Percentiles rank a stretch among this genome's conserved stretches.
These are phyloP conservation scores for Nicotiana attenuata DNA, from an alignment of 257 asterid genomes.

Conservation along the genomic window DNA sequence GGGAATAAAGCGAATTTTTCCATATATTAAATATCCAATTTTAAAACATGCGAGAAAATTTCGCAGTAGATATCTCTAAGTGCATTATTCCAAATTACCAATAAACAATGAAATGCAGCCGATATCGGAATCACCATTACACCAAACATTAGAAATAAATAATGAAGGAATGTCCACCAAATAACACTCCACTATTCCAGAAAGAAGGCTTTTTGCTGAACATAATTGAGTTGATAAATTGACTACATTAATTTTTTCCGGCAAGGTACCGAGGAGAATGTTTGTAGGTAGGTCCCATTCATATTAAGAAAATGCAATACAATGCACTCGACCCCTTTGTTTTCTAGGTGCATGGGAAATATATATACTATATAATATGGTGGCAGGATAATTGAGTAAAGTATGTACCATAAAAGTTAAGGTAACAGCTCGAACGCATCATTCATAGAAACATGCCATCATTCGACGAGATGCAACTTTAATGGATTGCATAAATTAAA, in stretches of 20 bases:
- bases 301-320: neutral
- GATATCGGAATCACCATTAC: neutral
- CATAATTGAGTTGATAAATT: too few species aligned
- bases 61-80: neutral
- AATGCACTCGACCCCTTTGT: neutral
- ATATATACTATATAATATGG: neutral
- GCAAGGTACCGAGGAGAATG: conserved; percentile 4
- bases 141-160: neutral
- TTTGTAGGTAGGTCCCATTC: neutral
- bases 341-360: neutral
- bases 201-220: too few species aligned
- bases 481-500: neutral
- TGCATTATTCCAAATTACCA: neutral
- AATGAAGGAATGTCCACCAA: neutral
- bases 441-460: conserved; percentile 6
- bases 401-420: neutral
- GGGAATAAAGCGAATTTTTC: too few species aligned
- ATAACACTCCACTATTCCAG: neutral
- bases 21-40: neutral
- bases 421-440: neutral
- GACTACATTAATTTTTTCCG: neutral
- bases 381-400: neutral
- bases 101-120: neutral
- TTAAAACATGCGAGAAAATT: neutral
- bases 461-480: neutral